Conservation (phyloP, 2,329 filamentous ascomycete genomes). For the Fusarium armeniacum region DNA sequence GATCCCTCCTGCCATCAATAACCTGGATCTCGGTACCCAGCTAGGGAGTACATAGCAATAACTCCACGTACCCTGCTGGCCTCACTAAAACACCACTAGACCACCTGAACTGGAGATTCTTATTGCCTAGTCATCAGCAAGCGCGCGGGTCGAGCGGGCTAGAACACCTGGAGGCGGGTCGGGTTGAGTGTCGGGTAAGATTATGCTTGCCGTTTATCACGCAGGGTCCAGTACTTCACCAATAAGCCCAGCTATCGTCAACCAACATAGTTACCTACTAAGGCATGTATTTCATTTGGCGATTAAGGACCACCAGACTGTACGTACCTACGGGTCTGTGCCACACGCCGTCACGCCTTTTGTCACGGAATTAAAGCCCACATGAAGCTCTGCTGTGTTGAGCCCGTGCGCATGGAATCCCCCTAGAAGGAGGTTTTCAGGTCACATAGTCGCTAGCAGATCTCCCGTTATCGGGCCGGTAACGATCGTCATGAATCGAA, state of each 20-base stretch:
- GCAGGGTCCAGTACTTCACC: constrained; percentile 20
- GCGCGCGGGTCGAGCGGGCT: constrained; percentile 16
- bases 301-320: constrained; percentile 28
- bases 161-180: constrained; percentile 36
- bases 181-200: constrained; percentile 30
- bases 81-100: constrained; percentile 27
- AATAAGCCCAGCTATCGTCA: constrained; percentile 39
- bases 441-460: constrained; percentile 37
- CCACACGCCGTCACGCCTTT: constrained; percentile 35
- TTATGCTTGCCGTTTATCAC: constrained; percentile 29
- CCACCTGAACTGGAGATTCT: constrained; percentile 7
- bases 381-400: constrained; percentile 25
- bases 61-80: constrained; percentile 31
- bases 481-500: constrained; percentile 35
- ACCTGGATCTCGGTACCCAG: constrained; percentile 6
- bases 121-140: constrained; percentile 19
- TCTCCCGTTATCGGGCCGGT: constrained; percentile 47
- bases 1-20: constrained; percentile 40
- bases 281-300: constrained; percentile 13
- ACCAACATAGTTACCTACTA: constrained; percentile 36
- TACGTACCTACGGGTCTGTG: constrained; percentile 37
- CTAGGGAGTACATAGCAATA: constrained; percentile 9
- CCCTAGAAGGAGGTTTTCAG: constrained; percentile 28
- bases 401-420: constrained; percentile 29
- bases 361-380: constrained; percentile 30